Conservation (phyloP, 2,329 filamentous ascomycete genomes). For the Chrysoporthe puriensis region DNA sequence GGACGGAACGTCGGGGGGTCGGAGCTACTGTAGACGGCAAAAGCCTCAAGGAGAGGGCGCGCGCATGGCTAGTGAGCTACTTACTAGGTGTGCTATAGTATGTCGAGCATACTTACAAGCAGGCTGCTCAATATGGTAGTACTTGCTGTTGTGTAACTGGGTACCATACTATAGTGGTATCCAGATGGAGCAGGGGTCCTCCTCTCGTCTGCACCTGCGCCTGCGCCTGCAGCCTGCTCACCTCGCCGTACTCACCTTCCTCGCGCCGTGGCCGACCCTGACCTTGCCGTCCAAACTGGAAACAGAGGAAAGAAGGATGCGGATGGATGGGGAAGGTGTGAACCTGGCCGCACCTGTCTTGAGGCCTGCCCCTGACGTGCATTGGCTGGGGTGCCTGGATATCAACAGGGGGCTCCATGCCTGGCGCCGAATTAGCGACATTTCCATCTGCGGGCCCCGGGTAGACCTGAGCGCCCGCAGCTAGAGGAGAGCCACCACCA, state of each 20-base stretch:
- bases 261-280: background rate
- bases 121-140: no score
- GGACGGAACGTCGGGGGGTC: background rate
- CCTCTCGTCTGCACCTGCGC: background rate
- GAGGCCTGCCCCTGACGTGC: constrained; percentile 4
- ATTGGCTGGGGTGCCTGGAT: background rate
- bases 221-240: background rate
- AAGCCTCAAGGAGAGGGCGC: no score
- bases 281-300: background rate
- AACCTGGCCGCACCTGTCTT: background rate
- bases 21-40: background rate
- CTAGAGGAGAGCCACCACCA: no score
- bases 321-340: constrained; percentile 7
- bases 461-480: no score
- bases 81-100: background rate
- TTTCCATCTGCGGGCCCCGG: background rate
- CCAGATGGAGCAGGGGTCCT: background rate
- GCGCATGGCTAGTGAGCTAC: no score
- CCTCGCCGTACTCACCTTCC: background rate
- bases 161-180: background rate
- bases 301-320: background rate
- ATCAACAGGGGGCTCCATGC: background rate
- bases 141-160: no score
- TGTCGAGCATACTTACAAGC: no score
- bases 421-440: constrained; percentile 3